Base-by-base conservation (phyloP, 805 yeast genomes). In the Starmerella bacillaris region DNA sequence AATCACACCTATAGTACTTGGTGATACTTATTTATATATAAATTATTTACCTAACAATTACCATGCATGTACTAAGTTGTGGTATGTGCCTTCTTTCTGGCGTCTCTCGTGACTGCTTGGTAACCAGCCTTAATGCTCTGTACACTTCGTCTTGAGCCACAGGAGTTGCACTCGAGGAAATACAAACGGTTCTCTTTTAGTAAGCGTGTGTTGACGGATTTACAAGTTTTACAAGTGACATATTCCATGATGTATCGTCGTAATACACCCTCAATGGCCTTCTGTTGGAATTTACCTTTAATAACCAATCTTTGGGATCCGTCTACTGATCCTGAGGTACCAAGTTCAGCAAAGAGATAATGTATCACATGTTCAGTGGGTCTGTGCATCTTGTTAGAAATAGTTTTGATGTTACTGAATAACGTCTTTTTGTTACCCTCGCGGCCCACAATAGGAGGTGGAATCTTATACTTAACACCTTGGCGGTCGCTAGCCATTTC, bases 281-380 rank as follows among this genome's bases (percentile, higher is more conserved):
- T 89, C 50, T 93, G 94, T 64, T 78, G 92, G 68, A 83, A 89
- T 60, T 92, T 79, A 67, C 99, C 99, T 67, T 82, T 89, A 59
- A 89, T 86, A 44, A 89, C 83, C 58, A 89, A 72, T 61, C 98
- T 77, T 67, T 83, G 80, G 60, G 80, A 86, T 58, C 96, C 98
- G 62, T 89, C 99, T 41, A 89, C 86, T 37, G 95, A 84, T 55
- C 99, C 99, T 2, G 96, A 82, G 16, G 99, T 89, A 74, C 99
- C 99, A 70, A 89, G 68, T 65, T 89, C 99, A 1, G 96, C 95
- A 62, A 89, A 89, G 60, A 89, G 63, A 61, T 78, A 89, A 64
- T 83, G 94, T 59, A 89, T 89, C 46, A 89, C 74, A 63, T 89
- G 98, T 54, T 89, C 98, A 48, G 94, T 89, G 36, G 83, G 78